Conservation (phyloP, 805 yeast genomes). For the Clavispora fructus region DNA sequence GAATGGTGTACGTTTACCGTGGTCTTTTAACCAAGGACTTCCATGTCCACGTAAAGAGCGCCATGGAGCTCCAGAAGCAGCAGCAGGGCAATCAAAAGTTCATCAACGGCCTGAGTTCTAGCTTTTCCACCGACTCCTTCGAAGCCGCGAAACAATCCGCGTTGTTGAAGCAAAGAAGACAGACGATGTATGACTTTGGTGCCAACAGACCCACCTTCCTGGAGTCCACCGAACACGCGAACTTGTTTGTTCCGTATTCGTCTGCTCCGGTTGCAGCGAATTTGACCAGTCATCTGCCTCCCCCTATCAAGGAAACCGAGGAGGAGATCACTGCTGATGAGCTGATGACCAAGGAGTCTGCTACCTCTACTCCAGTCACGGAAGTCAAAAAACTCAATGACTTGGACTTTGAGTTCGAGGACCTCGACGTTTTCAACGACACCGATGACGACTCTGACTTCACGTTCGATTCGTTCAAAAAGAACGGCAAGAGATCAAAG, state of each 20-base stretch:
- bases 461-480: conserved; percentile 37
- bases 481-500: conserved; percentile 54
- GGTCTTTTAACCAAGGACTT: conserved; percentile 74
- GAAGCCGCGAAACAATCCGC: conserved; percentile 33
- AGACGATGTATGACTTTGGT: conserved; percentile 50
- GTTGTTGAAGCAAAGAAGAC: conserved; percentile 41
- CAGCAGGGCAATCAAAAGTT: conserved; percentile 4
- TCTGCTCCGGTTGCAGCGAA: conserved; percentile 79
- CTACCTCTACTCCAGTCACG: conserved; percentile 2
- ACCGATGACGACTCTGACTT: conserved; percentile 36
- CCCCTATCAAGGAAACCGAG: neutral
- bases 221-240: conserved; percentile 36
- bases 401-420: conserved; percentile 45
- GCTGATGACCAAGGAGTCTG: neutral
- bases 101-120: conserved; percentile 4
- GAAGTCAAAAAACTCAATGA: conserved; percentile 11
- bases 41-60: conserved; percentile 62
- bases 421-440: conserved; percentile 44
- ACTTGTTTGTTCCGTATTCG: conserved; percentile 59
- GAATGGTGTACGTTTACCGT: conserved; percentile 85
- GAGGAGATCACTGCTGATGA: conserved; percentile 6
- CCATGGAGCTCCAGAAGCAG: conserved; percentile 49
- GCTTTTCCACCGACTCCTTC: conserved; percentile 20
- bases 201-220: conserved; percentile 38
- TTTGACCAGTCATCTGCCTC: conserved; percentile 23